Percentiles rank a stretch among this genome's conserved stretches.
These are phyloP conservation scores for Tylopilus subfusipes DNA, from an alignment of 768 basidiomycete species.

Conservation along the genomic window DNA sequence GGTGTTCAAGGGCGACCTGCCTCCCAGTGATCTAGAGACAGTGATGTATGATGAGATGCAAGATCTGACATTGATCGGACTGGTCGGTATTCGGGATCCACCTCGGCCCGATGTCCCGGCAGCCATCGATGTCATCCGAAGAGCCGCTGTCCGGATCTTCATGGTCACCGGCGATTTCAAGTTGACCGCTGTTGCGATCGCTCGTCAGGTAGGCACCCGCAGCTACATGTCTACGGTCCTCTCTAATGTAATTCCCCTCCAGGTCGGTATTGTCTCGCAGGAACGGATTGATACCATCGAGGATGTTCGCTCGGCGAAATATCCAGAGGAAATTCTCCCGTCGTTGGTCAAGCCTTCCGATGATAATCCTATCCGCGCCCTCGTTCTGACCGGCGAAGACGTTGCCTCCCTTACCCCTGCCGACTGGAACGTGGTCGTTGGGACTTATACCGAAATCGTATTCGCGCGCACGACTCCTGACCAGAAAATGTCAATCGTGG, in stretches of 20 bases:
- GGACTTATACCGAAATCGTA: slow-evolving; percentile 41
- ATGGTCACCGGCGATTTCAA: slow-evolving; percentile 60
- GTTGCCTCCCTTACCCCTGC: slow-evolving; percentile 32
- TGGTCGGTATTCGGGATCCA: slow-evolving; percentile 55
- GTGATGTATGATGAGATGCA: slow-evolving; percentile 37
- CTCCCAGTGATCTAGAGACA: slow-evolving; percentile 33
- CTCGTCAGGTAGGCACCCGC: slow-evolving; percentile 35
- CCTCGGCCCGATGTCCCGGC: slow-evolving; percentile 48
- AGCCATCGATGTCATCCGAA: slow-evolving; percentile 44
- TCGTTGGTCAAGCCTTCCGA: slow-evolving; percentile 34
- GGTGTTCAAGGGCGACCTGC: slow-evolving; percentile 24
- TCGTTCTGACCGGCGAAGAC: slow-evolving; percentile 46
- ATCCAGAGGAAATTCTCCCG: slow-evolving; percentile 13
- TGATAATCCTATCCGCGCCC: slow-evolving; percentile 36
- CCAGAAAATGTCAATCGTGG: slow-evolving; percentile 57
- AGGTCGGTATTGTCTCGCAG: slow-evolving; percentile 44
- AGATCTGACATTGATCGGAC: slow-evolving; percentile 45
- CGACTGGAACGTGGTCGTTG: slow-evolving; percentile 41
- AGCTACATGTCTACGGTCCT: not conserved
- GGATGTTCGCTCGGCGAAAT: slow-evolving; percentile 26
- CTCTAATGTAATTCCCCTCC: slow-evolving; percentile 1
- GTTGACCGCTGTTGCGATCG: slow-evolving; percentile 51
- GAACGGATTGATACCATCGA: slow-evolving; percentile 34
- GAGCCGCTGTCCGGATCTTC: slow-evolving; percentile 51
- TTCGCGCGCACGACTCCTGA: slow-evolving; percentile 56